Conservation (phyloP, 805 yeast species). For the Suhomyces sp. region DNA sequence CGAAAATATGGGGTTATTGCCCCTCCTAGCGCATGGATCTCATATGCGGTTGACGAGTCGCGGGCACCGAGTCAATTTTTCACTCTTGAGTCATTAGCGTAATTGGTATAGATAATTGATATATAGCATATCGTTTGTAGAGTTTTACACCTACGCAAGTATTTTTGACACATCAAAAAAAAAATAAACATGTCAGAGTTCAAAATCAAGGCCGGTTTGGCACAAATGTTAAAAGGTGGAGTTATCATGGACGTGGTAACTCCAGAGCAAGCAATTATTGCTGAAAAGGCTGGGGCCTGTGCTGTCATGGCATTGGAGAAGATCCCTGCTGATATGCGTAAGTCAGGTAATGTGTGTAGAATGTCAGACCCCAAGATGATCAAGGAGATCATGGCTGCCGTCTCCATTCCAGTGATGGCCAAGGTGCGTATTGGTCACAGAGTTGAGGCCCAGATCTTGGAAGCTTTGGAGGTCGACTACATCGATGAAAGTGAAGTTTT, state of each 20-base stretch:
- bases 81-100: not conserved
- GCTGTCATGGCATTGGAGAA: slow-evolving; percentile 87
- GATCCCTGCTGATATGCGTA: slow-evolving; percentile 84
- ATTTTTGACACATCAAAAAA: not conserved
- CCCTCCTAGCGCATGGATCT: not conserved
- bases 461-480: slow-evolving; percentile 70
- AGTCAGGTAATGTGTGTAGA: slow-evolving; percentile 77
- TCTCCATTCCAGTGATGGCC: slow-evolving; percentile 79
- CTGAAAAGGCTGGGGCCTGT: slow-evolving; percentile 83
- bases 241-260: slow-evolving; percentile 74
- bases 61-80: slow-evolving; percentile 1
- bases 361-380: slow-evolving; percentile 86
- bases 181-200: slow-evolving; percentile 28
- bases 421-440: slow-evolving; percentile 80
- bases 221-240: slow-evolving; percentile 83
- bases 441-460: slow-evolving; percentile 77
- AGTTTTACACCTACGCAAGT: not conserved
- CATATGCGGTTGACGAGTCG: not conserved
- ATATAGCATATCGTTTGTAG: not conserved
- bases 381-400: slow-evolving; percentile 66
- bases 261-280: slow-evolving; percentile 76
- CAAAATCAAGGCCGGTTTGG: slow-evolving; percentile 71
- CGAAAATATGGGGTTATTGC: not conserved
- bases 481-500: slow-evolving; percentile 83
- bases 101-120: not conserved